Conservation (phyloP, 2,329 filamentous ascomycete genomes). For the Truncatella angustata region DNA sequence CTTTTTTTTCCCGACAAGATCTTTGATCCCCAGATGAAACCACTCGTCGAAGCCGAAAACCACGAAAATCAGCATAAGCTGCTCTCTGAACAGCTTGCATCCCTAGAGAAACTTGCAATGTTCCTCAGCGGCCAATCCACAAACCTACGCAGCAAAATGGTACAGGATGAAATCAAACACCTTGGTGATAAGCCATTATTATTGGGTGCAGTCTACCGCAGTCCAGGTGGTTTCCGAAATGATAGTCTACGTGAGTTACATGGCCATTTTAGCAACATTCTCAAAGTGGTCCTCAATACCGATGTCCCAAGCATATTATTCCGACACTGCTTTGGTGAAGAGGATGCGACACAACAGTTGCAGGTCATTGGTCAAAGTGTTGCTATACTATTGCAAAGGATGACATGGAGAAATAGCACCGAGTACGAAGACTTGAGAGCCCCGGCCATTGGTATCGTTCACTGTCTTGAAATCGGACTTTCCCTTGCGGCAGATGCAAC, state of each 20-base stretch:
- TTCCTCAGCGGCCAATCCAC: constrained; percentile 66
- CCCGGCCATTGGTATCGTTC: constrained; percentile 75
- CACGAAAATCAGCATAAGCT: constrained; percentile 52
- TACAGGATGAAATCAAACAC: constrained; percentile 59
- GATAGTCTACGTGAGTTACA: constrained; percentile 56
- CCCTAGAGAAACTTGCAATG: constrained; percentile 64
- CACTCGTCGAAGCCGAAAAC: constrained; percentile 63
- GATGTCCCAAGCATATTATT: constrained; percentile 39
- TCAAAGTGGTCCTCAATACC: constrained; percentile 60
- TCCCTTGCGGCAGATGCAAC: constrained; percentile 56
- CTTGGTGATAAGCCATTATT: constrained; percentile 67
- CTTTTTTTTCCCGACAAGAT: constrained; percentile 84
- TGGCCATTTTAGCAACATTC: constrained; percentile 75
- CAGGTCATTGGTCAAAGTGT: constrained; percentile 56
- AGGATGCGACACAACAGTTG: constrained; percentile 40
- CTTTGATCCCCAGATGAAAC: constrained; percentile 74
- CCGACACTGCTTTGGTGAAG: constrained; percentile 30
- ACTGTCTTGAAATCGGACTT: constrained; percentile 74
- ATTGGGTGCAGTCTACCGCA: constrained; percentile 68
- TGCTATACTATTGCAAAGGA: constrained; percentile 66
- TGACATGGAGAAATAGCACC: constrained; percentile 64
- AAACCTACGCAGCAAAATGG: constrained; percentile 63
- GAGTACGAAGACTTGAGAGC: constrained; percentile 83
- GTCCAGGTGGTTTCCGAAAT: constrained; percentile 62
- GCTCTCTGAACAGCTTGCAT: constrained; percentile 55